Evolutionary conservation across 208 protist genomes (phyloP).

Genomic region (Trypanosoma conorhini): DNA sequence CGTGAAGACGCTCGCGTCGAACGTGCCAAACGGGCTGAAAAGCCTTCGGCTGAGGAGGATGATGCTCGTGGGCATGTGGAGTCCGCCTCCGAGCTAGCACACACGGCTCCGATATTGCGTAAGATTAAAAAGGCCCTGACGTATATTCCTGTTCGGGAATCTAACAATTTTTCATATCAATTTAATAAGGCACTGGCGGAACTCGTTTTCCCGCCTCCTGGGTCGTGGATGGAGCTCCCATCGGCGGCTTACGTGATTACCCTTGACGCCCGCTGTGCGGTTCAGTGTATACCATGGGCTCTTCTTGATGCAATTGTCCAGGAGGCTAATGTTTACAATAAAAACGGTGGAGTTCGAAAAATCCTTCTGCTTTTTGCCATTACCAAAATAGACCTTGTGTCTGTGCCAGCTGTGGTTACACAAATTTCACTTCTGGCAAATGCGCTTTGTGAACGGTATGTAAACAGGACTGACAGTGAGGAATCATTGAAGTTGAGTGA

Average conservation of each 20-base stretch:
- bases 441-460: slow-evolving; percentile 60
- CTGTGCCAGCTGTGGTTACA: slow-evolving; percentile 64
- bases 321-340: slow-evolving; percentile 41
- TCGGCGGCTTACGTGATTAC: slow-evolving; percentile 76
- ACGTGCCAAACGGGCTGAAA: slow-evolving; percentile 26
- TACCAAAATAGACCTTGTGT: slow-evolving; percentile 83
- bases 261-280: slow-evolving; percentile 79
- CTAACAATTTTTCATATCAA: slow-evolving; percentile 73
- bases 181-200: slow-evolving; percentile 70
- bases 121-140: slow-evolving; percentile 53
- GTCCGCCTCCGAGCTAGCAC: slow-evolving; percentile 14
- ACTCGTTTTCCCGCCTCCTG: slow-evolving; percentile 60
- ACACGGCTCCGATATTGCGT: slow-evolving; percentile 3
- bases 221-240: slow-evolving; percentile 56
- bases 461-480: slow-evolving; percentile 15
- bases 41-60: slow-evolving; percentile 14
- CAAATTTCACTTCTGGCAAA: slow-evolving; percentile 72
- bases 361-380: slow-evolving; percentile 78
- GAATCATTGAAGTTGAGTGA: slow-evolving; percentile 23
- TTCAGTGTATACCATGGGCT: slow-evolving; percentile 80
- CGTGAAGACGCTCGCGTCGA: slow-evolving; percentile 72
- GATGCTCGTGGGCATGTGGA: slow-evolving; percentile 18
- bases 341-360: slow-evolving; percentile 46
- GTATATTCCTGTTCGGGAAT: slow-evolving; percentile 59
- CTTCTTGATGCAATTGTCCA: slow-evolving; percentile 82